Evolutionary conservation across 345 rosid species (phyloP), one percentile per base, ranked within the genome.

Genomic region (Streptanthus diversifolius): DNA sequence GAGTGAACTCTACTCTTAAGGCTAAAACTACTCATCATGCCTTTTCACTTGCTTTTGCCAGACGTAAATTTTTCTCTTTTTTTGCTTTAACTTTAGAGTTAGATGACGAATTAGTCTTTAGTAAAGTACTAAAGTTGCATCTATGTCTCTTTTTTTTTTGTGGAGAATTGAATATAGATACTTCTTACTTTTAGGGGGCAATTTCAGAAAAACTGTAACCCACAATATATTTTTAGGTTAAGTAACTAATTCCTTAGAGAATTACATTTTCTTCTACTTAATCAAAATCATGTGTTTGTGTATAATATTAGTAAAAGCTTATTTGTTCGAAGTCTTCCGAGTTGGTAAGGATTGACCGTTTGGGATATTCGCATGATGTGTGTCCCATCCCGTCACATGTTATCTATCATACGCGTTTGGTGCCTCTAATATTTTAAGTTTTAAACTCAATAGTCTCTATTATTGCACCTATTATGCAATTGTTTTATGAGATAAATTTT

Each of bases 1-100:
- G 71, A 73, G 65, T 72, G 44, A 72, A 41, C 43, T 63, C 36
- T 63, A 72, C 76, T 63, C 70, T 63, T 30, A 41, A 29, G 62
- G 9, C 45, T 51, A 51, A 25, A 61, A 62, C 13, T 14, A 51
- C 25, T 51, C 33, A 29, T 51, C 33, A 29, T 40, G 53, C 33
- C 70, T 61, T 65, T 72, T 49, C 29, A 39, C 47, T 60, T 37
- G 65, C 65, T 60, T 61, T 61, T 61, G 43, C 10, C 35, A 21
- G 58, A 27, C 35, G 35, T 53, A 27, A 25, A 3, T 13, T 52
- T 52, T 25, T 2, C 0, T 13, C 7, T 52, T 5, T 25, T 25
- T 12, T 25, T 52, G 29, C 63, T 36, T 58, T 58, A 12, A 18
- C n/a, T 35, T 57, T 32, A 5, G 8, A 19, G 43, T 19, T 13